Base-by-base conservation (phyloP, 495 filamentous ascomycete species). In the Aspergillus asperescens region DNA sequence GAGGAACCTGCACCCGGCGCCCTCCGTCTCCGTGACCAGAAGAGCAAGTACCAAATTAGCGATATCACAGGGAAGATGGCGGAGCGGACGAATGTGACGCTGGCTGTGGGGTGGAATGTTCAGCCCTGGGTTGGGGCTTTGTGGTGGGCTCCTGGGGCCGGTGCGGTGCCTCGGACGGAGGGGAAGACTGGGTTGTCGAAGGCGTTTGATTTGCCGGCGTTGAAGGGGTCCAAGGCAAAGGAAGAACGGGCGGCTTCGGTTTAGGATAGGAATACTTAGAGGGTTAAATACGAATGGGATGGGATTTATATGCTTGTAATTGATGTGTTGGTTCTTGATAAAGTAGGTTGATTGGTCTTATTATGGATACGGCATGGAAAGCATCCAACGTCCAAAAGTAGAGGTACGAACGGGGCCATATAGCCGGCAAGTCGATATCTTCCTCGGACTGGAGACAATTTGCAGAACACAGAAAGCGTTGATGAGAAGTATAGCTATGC, bases 71-170 rank as follows among this genome's bases (percentile, higher is more conserved):
- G 89, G 44, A 79, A 78, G 62, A 70, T 96, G 55, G 85, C 87
- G 34, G 77, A 81, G 59, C 66, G 77, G 18, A 68, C 73, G 32
- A 86, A 95, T 71, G 88, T 90, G 49, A 85, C 81, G 25, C 72
- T 98, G 42, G 77, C 78, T 48, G 76, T 96, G 34, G 82, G 89
- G 50, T 98, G 91, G 84, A 96, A 96, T 76, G 87, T 96, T 54
- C 93, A 98, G 80, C 93, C 93, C 28, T 96, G 91, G 89, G 89
- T 97, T 18, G 93, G 93, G 18, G 73, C 85, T 19, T 67, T 97
- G 72, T 82, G 82, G 23, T 96, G 91, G 92, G 81, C 81, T 65
- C 63, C 66, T 59, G 61, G 63, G 16, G 62, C 81, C 62, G 70
- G 77, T 65, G 63, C 71, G 52, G 64, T 64, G 77, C 84, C 62